Evolutionary conservation across 805 yeast genomes (phyloP), one percentile per base, ranked within the genome.

Genomic region (Dipodascopsis tothii): DNA sequence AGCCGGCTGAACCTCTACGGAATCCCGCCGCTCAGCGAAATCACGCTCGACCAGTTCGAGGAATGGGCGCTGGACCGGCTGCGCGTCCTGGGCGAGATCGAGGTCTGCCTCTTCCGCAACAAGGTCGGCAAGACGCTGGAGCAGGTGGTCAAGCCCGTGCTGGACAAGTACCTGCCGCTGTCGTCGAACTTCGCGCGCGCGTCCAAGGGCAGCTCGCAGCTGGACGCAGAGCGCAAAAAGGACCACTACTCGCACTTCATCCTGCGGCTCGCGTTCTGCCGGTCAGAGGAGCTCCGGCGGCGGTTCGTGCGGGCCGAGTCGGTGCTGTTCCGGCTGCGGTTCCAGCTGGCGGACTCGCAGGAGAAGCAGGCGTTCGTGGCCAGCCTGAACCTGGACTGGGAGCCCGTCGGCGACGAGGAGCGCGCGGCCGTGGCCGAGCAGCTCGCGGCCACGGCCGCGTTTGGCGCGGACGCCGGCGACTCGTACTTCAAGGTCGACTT

Each of bases 211-310:
- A 39, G 47, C 25, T 39, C 34, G 11, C 38, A 37, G n/a, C 49
- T 46, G 69, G 74, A 43, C 60, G 67, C 68, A 33, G 94, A 85
- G 59, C 76, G 94, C 54, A 74, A 74, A 52, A 90, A 90, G 60
- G 99, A 92, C 64, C 90, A 86, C 58, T 86, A 84, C 61, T 83
- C 95, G 4, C 99, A 92, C 65, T 92, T 69, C 60, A 88, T 90
- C 28, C 66, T 92, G 51, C 71, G 96, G 43, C 70, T 92, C 33
- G 95, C 94, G 37, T 92, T 92, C 60, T 84, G 96, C 60, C 78
- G 94, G 50, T 55, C 60, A 2, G 84, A 84, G 39, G 97, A 90
- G 47, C 71, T 88, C 39, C 74, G 96, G 50, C 75, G 72, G 28
- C 77, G 90, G 59, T 90, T 92, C 56, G 69, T 84, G 25, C 74